A percentile compares a stretch with the other conserved stretches of the same genome.
phyloP scores from a whole-genome alignment of 1,284 basidiomycete genomes.

The Flammula alnicola region DNA sequence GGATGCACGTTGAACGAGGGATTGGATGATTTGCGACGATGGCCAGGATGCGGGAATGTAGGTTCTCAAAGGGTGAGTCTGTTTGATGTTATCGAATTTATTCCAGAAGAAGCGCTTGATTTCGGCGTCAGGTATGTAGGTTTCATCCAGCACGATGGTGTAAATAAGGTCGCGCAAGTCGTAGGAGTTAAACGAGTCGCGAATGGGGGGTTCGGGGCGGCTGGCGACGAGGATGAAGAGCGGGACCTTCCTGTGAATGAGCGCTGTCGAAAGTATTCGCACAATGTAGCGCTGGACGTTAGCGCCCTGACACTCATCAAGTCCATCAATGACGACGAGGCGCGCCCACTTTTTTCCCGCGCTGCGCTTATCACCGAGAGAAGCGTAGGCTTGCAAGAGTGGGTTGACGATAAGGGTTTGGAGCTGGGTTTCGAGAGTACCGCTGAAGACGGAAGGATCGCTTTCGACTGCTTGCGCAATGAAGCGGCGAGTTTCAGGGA shows the following conservation, averaged over 20 bases:
- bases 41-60: slow-evolving; percentile 29
- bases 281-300: slow-evolving; percentile 31
- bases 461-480: slow-evolving; percentile 29
- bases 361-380: slow-evolving; percentile 20
- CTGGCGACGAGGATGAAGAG: slow-evolving; percentile 33
- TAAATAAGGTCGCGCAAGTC: slow-evolving; percentile 26
- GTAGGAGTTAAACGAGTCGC: slow-evolving; percentile 29
- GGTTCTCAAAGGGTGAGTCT: slow-evolving; percentile 22
- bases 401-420: slow-evolving; percentile 27
- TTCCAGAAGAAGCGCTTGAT: slow-evolving; percentile 25
- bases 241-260: slow-evolving; percentile 27
- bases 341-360: slow-evolving; percentile 18
- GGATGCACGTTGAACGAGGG: slow-evolving; percentile 26
- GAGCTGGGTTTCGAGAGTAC: slow-evolving; percentile 26
- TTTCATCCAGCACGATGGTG: slow-evolving; percentile 26
- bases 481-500: slow-evolving; percentile 25
- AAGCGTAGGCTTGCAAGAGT: slow-evolving; percentile 22
- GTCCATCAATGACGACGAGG: slow-evolving; percentile 32
- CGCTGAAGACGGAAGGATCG: slow-evolving; percentile 28
- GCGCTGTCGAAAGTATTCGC: slow-evolving; percentile 28
- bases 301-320: slow-evolving; percentile 31
- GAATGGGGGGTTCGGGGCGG: slow-evolving; percentile 30
- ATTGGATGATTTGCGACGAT: slow-evolving; percentile 17
- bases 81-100: slow-evolving; percentile 26
- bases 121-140: slow-evolving; percentile 24